Conservation (phyloP, 768 basidiomycete species). For the Psilocybe subaeruginosa region DNA sequence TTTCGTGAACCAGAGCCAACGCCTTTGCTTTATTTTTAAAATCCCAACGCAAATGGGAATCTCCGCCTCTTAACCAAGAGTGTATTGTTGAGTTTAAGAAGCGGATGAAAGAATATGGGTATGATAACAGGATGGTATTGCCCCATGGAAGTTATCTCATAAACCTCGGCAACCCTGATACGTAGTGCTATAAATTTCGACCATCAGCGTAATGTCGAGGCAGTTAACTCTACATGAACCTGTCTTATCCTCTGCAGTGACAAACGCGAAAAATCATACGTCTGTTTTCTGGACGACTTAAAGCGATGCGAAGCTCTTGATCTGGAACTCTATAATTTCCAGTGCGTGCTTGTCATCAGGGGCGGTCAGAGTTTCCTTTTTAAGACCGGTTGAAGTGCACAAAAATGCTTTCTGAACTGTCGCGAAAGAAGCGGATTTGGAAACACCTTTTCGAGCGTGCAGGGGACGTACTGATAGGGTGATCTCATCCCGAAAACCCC, state of each 20-base stretch:
- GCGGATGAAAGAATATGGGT: slow-evolving; percentile 62
- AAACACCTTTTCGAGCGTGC: too few species aligned
- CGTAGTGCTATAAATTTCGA: slow-evolving; percentile 42
- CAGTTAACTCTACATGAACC: background rate
- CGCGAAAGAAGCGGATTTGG: too few species aligned
- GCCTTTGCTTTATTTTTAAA: slow-evolving; percentile 86
- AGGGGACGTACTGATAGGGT: too few species aligned
- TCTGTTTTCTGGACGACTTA: slow-evolving; percentile 85
- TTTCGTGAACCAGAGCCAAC: slow-evolving; percentile 57
- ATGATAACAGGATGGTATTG: slow-evolving; percentile 63
- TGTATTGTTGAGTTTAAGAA: slow-evolving; percentile 62
- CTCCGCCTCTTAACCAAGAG: slow-evolving; percentile 55
- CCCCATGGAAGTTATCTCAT: slow-evolving; percentile 88
- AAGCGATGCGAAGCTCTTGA: slow-evolving; percentile 78
- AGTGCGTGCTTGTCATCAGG: slow-evolving; percentile 51
- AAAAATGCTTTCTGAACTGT: too few species aligned
- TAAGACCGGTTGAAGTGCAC: too few species aligned
- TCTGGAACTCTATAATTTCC: slow-evolving; percentile 79
- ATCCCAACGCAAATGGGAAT: slow-evolving; percentile 81
- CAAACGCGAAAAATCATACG: slow-evolving; percentile 72
- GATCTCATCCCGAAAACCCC: too few species aligned
- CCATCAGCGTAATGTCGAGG: background rate
- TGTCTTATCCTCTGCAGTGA: slow-evolving; percentile 35
- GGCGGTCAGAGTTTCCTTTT: background rate
- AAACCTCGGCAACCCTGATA: slow-evolving; percentile 81